Conservation (phyloP, 805 yeast genomes). For the Ascoidea asiatica region DNA sequence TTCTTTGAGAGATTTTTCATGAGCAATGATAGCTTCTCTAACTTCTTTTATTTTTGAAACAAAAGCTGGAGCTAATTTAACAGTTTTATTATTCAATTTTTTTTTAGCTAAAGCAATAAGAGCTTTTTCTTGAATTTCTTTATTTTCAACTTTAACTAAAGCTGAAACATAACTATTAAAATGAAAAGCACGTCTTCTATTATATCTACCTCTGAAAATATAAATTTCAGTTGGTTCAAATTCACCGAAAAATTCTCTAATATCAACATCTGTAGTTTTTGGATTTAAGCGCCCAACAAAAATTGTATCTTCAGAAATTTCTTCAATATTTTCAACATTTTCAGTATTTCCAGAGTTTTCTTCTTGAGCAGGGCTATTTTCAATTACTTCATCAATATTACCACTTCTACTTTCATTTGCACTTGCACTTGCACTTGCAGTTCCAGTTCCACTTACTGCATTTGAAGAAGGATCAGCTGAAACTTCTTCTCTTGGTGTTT, state of each 20-base stretch:
- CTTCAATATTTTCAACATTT: slow-evolving; percentile 2
- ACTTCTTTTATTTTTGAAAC: slow-evolving; percentile 30
- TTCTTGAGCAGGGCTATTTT: neutral
- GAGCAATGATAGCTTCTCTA: slow-evolving; percentile 18
- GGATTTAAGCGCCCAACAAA: slow-evolving; percentile 28
- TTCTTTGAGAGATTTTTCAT: slow-evolving; percentile 2
- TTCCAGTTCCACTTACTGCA: neutral
- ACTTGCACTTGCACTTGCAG: neutral
- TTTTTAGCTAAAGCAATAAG: slow-evolving; percentile 23
- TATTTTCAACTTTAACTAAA: slow-evolving; percentile 32
- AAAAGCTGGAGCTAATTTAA: slow-evolving; percentile 26
- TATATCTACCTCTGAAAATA: slow-evolving; percentile 26
- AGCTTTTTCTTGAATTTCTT: slow-evolving; percentile 28
- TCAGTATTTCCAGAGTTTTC: neutral
- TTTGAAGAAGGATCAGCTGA: neutral
- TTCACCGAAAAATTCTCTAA: slow-evolving; percentile 29
- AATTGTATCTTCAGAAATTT: slow-evolving; percentile 29
- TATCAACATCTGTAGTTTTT: slow-evolving; percentile 27
- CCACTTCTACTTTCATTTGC: slow-evolving; percentile 1
- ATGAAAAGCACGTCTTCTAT: slow-evolving; percentile 14
- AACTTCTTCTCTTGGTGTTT: neutral
- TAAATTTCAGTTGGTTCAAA: slow-evolving; percentile 33
- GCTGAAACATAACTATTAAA: slow-evolving; percentile 33
- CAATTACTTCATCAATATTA: slow-evolving; percentile 1
- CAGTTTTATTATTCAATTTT: slow-evolving; percentile 23